These are phyloP conservation scores for Coniochaeta ligniaria DNA, from an alignment of 2,329 filamentous ascomycete genomes.

Conservation along the genomic window DNA sequence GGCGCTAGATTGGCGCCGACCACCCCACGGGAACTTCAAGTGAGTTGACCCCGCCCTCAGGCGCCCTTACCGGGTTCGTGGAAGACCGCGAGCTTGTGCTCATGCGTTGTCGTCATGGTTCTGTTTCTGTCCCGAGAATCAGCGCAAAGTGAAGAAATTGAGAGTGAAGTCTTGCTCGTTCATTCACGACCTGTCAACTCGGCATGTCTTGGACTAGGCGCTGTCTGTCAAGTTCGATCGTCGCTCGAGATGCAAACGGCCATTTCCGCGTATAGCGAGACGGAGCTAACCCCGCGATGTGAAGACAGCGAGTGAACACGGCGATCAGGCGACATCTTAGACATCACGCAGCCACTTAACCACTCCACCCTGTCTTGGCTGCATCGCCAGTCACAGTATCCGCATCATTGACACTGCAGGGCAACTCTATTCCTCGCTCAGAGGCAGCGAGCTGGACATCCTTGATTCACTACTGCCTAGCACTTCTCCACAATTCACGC, in stretches of 20 bases:
- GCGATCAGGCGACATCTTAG: not conserved
- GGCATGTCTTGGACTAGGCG: too few species aligned
- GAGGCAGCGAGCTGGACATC: not conserved
- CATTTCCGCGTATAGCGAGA: too few species aligned
- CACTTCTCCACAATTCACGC: not conserved
- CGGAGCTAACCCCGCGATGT: not conserved
- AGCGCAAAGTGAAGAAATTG: too few species aligned
- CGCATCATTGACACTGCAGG: constrained; percentile 1
- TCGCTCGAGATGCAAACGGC: too few species aligned
- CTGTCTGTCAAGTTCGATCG: too few species aligned
- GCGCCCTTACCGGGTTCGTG: not conserved
- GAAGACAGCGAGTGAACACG: not conserved
- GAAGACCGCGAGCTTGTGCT: too few species aligned
- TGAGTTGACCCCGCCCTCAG: not conserved
- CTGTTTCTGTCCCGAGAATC: too few species aligned
- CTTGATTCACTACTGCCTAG: not conserved
- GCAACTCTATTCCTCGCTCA: too few species aligned
- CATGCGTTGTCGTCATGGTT: too few species aligned
- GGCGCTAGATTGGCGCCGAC: not conserved
- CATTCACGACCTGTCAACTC: too few species aligned
- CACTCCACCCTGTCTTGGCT: not conserved
- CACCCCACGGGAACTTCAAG: not conserved
- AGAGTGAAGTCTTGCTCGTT: too few species aligned
- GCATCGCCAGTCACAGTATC: not conserved
- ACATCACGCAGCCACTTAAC: not conserved